Evolutionary conservation across 345 rosid genomes (phyloP), one percentile per base, ranked within the genome.

Genomic region (Balakata baccata): DNA sequence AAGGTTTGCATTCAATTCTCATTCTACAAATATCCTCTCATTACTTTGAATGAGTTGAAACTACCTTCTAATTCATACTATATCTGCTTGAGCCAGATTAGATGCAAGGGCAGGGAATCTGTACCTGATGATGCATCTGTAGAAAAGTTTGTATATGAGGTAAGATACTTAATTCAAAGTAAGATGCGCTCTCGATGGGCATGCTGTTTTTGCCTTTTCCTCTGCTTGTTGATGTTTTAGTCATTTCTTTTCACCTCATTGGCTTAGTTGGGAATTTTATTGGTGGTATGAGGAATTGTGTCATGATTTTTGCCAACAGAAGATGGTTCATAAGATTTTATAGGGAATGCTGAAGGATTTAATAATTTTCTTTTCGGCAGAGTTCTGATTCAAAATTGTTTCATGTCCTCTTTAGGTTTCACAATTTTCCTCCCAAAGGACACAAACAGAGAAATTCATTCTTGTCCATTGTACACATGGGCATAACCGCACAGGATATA

Each of bases 391-490:
- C 51, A 64, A n/a, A n/a, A n/a, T 64, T 43, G 5, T 51, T 13
- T n/a, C 57, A 12, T 17, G 7, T 52, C 52, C 46, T 52, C 54
- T 7, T 68, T 52, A 68, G 72, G 61, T 68, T 34, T 68, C 53
- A 7, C 52, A 70, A 41, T 70, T 57, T 45, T 23, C 17, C 22
- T 57, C 74, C 7, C 65, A 10, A 9, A 7, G 6, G 22, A n/a
- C 37, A 9, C 51, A 70, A 61, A 18, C 89, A n/a, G 90, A 88
- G 84, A 89, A 87, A 79, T 84, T 78, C 78, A 81, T 93, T 59
- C 91, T 93, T 61, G 98, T 91, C 69, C 98, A 93, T 75, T 93
- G 97, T 80, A 93, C 98, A 5, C 97, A 91, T 82, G 97, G 98
- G 34, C 96, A 93, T 75, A 90, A 93, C 59, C 96, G 96, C 60